These are phyloP conservation scores for Phytophthora uliginosa DNA, from an alignment of 352 stramenopile genomes.

Conservation along the genomic window DNA sequence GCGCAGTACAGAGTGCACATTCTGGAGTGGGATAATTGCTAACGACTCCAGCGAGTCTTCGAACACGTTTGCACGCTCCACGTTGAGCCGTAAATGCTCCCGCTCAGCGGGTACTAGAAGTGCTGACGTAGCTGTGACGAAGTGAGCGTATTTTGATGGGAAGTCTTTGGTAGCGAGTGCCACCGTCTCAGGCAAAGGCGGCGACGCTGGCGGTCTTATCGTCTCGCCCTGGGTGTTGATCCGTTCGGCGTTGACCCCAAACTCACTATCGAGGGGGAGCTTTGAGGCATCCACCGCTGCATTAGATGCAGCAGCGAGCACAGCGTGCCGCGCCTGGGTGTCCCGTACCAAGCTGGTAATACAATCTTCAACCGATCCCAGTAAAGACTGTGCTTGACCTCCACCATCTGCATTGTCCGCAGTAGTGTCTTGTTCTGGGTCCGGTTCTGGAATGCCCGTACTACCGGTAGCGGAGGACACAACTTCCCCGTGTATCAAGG, in stretches of 20 bases:
- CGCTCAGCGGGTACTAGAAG: conserved; percentile 30
- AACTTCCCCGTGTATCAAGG: neutral
- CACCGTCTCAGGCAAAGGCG: conserved; percentile 19
- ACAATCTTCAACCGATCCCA: conserved; percentile 31
- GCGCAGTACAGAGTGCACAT: conserved; percentile 44
- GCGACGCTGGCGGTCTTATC: neutral
- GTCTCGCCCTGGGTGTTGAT: neutral
- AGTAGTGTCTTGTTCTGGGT: conserved; percentile 14
- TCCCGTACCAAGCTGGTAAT: conserved; percentile 21
- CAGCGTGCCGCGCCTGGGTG: neutral
- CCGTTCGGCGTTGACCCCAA: neutral
- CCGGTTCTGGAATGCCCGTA: conserved; percentile 14
- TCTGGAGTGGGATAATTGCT: conserved; percentile 29
- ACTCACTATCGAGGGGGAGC: conserved; percentile 12
- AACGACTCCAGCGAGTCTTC: conserved; percentile 49
- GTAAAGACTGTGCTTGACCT: conserved; percentile 4
- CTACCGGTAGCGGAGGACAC: conserved; percentile 4
- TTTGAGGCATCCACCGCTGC: conserved; percentile 16
- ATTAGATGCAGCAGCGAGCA: conserved; percentile 11
- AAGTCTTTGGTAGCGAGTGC: conserved; percentile 31
- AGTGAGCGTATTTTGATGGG: conserved; percentile 45
- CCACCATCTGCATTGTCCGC: neutral
- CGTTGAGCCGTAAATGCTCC: conserved; percentile 37
- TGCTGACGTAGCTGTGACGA: conserved; percentile 33
- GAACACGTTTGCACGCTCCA: conserved; percentile 39